Evolutionary conservation across 768 basidiomycete genomes (phyloP).

Genomic region (Amanita inopinata): DNA sequence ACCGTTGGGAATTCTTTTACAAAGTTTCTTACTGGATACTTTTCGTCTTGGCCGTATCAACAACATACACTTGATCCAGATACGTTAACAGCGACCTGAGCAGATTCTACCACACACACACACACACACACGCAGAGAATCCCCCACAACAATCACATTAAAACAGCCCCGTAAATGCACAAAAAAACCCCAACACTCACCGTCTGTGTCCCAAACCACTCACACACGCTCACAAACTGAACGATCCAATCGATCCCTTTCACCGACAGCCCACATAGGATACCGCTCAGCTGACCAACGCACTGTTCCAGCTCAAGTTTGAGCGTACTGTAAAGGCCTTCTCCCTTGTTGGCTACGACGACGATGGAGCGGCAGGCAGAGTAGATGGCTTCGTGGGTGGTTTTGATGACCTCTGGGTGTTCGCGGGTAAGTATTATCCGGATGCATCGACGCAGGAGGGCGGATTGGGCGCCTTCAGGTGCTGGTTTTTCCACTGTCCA

Average conservation of each 20-base stretch:
- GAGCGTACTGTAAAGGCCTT: slow-evolving; percentile 48
- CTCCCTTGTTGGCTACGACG: slow-evolving; percentile 40
- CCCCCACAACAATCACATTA: too few relatives aligned
- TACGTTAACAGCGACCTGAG: slow-evolving; percentile 58
- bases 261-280: slow-evolving; percentile 22
- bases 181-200: slow-evolving; percentile 29
- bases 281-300: slow-evolving; percentile 27
- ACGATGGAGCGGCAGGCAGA: slow-evolving; percentile 48
- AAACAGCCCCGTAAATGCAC: too few relatives aligned
- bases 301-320: slow-evolving; percentile 52
- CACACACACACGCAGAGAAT: too few relatives aligned
- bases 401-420: slow-evolving; percentile 23
- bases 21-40: slow-evolving; percentile 36
- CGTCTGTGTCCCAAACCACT: slow-evolving; percentile 57
- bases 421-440: slow-evolving; percentile 31
- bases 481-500: slow-evolving; percentile 12
- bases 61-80: slow-evolving; percentile 60
- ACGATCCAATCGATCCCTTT: slow-evolving; percentile 45
- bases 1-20: background rate
- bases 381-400: slow-evolving; percentile 51
- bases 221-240: slow-evolving; percentile 44
- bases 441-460: slow-evolving; percentile 26
- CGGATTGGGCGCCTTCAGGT: slow-evolving; percentile 21
- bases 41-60: slow-evolving; percentile 24
- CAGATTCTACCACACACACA: slow-evolving; percentile 30